Percentiles rank a stretch among this genome's conserved stretches.
These are phyloP conservation scores for Rhynchosporium agropyri DNA, from an alignment of 2,329 filamentous ascomycete species.

Conservation along the genomic window DNA sequence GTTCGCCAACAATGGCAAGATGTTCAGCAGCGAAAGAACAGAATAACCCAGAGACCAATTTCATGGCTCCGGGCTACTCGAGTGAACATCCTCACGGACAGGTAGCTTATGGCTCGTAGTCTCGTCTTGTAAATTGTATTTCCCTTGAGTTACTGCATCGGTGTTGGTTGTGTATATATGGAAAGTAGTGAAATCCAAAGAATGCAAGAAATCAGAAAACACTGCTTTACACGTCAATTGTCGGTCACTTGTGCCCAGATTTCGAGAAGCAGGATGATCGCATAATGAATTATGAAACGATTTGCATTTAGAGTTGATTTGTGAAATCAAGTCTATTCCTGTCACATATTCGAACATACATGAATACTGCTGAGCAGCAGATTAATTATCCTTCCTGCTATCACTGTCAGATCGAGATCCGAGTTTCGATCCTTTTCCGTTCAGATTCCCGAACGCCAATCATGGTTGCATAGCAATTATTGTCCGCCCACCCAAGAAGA, in stretches of 20 bases:
- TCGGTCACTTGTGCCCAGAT: neutral
- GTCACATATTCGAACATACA: conserved; percentile 33
- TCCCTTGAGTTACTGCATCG: conserved; percentile 32
- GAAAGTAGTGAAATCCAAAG: conserved; percentile 39
- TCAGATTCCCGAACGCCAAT: conserved; percentile 35
- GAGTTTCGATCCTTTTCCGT: conserved; percentile 5
- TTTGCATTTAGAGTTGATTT: conserved; percentile 11
- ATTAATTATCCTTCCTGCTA: conserved; percentile 6
- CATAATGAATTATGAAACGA: neutral
- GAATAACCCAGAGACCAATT: conserved; percentile 75
- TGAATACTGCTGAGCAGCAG: conserved; percentile 20
- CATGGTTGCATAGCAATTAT: conserved; percentile 31
- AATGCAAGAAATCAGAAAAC: conserved; percentile 22
- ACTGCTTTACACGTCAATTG: neutral
- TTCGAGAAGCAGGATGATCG: neutral
- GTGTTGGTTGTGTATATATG: conserved; percentile 45
- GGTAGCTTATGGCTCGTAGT: conserved; percentile 40
- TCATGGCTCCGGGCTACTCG: conserved; percentile 70
- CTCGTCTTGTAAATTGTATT: conserved; percentile 39
- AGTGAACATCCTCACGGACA: conserved; percentile 39
- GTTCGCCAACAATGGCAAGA: conserved; percentile 97
- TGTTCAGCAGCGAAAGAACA: conserved; percentile 91
- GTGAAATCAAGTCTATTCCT: conserved; percentile 15
- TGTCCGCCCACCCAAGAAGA: conserved; percentile 10
- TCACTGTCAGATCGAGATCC: conserved; percentile 34